Evolutionary conservation across 108 stramenopile species (phyloP).

Genomic region (Nannochloropsis gaditana): DNA sequence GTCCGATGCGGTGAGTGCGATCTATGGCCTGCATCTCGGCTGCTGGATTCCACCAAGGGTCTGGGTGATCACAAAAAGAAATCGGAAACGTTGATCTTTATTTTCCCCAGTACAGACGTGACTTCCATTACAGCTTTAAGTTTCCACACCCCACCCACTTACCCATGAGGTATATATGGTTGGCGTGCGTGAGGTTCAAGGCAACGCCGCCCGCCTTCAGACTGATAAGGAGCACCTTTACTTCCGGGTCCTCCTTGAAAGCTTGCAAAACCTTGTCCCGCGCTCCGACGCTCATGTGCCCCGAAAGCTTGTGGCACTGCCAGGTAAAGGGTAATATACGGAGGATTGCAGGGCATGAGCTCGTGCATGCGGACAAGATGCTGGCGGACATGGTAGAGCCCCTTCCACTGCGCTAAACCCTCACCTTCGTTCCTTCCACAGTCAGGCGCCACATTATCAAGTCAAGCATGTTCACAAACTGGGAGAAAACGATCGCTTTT

Average conservation of each 20-base stretch:
- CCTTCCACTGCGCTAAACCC: not conserved
- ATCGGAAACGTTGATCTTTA: not conserved
- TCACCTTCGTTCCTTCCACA: constrained; percentile 35
- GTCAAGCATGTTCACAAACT: constrained; percentile 97
- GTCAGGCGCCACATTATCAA: constrained; percentile 84
- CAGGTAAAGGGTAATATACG: no score
- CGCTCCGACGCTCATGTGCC: constrained; percentile 82
- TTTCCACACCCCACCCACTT: not conserved
- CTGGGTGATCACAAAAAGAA: not conserved
- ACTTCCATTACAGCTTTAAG: no score
- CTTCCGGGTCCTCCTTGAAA: constrained; percentile 72
- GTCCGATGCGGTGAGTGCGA: constrained; percentile 91
- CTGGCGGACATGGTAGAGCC: not conserved
- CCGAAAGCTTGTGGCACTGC: constrained; percentile 56
- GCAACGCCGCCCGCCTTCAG: constrained; percentile 96
- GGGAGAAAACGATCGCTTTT: constrained; percentile 96
- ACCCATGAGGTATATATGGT: constrained; percentile 82
- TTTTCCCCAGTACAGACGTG: no score
- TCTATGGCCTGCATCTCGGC: constrained; percentile 99
- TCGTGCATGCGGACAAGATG: no score
- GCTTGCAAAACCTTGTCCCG: constrained; percentile 69
- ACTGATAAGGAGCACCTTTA: constrained; percentile 83
- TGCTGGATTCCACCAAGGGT: constrained; percentile 82
- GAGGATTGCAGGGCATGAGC: no score
- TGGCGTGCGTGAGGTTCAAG: constrained; percentile 85